Evolutionary conservation across 2,329 filamentous ascomycete genomes (phyloP).

Genomic region (Aspergillus brasiliensis): DNA sequence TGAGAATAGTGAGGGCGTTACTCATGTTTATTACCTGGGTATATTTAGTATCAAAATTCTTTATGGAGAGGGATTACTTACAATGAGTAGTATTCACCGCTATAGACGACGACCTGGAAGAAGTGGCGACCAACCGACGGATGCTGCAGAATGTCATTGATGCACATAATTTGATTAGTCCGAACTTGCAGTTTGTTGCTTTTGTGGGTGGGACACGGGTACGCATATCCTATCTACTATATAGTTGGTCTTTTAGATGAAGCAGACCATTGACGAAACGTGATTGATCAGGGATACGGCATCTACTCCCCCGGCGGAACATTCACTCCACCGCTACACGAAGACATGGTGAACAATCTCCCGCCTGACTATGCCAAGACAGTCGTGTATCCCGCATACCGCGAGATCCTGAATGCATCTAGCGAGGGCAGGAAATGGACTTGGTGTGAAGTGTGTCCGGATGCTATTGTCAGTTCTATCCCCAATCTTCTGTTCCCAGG

Average conservation of each 20-base stretch:
- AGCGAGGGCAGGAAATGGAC: constrained; percentile 35
- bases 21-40: constrained; percentile 47
- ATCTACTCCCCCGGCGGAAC: constrained; percentile 28
- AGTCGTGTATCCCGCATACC: constrained; percentile 33
- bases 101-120: constrained; percentile 21
- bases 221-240: not conserved
- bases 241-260: not conserved
- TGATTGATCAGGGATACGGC: constrained; percentile 24
- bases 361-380: constrained; percentile 32
- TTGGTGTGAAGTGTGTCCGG: constrained; percentile 39
- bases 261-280: not conserved
- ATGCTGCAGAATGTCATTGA: constrained; percentile 43
- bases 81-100: constrained; percentile 20
- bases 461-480: constrained; percentile 23
- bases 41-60: not conserved
- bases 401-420: constrained; percentile 21
- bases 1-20: constrained; percentile 37
- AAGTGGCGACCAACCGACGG: constrained; percentile 12
- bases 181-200: constrained; percentile 34
- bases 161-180: constrained; percentile 31
- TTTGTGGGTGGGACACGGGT: constrained; percentile 35
- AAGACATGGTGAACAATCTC: constrained; percentile 32
- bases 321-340: constrained; percentile 32
- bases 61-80: not conserved
- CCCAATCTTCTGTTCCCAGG: not conserved